Conservation (phyloP, 2,329 filamentous ascomycete genomes). For the Exophiala oligosperma region DNA sequence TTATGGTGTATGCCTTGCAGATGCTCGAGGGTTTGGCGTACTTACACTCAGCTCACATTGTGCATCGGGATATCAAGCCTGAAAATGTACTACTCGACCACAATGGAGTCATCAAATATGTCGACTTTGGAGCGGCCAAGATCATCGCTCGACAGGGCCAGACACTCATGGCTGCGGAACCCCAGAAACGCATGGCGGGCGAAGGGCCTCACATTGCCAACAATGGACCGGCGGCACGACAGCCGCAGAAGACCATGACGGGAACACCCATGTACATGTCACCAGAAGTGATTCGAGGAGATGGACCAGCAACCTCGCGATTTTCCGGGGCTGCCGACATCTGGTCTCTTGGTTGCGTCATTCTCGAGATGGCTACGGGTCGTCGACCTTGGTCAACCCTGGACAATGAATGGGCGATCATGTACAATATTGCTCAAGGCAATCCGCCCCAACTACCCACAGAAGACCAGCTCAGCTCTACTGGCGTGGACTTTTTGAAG, state of each 20-base stretch:
- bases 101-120: constrained; percentile 98
- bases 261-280: constrained; percentile 99
- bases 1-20: constrained; percentile 94
- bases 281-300: constrained; percentile 94
- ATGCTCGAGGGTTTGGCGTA: constrained; percentile 92
- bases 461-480: constrained; percentile 76
- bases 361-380: constrained; percentile 96
- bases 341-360: constrained; percentile 95
- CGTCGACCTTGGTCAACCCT: constrained; percentile 90
- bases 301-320: constrained; percentile 51
- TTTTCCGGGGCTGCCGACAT: constrained; percentile 76
- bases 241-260: constrained; percentile 85
- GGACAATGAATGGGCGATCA: constrained; percentile 99
- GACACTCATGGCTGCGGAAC: constrained; percentile 70
- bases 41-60: constrained; percentile 85
- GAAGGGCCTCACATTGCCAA: constrained; percentile 19
- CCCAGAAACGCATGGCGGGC: constrained; percentile 38
- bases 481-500: constrained; percentile 84
- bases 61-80: constrained; percentile 96
- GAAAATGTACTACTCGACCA: constrained; percentile 97
- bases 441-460: constrained; percentile 85
- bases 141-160: constrained; percentile 92
- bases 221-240: constrained; percentile 26
- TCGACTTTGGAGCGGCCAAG: constrained; percentile 97
- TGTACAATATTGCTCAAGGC: constrained; percentile 99